A percentile compares a stretch with the other conserved stretches of the same genome.
Conservation (phyloP, 2,329 filamentous ascomycete genomes). For the Lomentospora prolificans region DNA sequence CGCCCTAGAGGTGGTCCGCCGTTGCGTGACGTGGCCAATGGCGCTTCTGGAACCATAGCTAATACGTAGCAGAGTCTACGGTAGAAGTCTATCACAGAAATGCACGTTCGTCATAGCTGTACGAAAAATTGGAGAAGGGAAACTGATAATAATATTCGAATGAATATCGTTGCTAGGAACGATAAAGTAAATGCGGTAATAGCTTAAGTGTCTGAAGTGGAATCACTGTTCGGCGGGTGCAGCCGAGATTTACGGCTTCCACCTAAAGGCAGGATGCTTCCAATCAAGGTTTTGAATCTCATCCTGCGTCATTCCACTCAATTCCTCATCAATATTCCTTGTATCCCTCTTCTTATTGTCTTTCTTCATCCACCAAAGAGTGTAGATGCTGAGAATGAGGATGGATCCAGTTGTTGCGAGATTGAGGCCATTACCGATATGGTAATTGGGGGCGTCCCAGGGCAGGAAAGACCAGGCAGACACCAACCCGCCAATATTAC, state of each 20-base stretch:
- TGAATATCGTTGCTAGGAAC: too few relatives aligned
- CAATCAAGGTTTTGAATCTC: constrained; percentile 56
- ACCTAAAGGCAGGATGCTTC: constrained; percentile 58
- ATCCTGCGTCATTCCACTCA: constrained; percentile 42
- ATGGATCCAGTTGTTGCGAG: constrained; percentile 48
- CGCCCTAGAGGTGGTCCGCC: too few relatives aligned
- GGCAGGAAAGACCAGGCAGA: constrained; percentile 56
- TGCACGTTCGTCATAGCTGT: too few relatives aligned
- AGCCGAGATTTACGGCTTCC: constrained; percentile 32
- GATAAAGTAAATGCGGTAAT: too few relatives aligned
- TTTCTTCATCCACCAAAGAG: constrained; percentile 50
- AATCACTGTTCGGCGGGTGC: too few relatives aligned
- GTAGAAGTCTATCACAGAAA: too few relatives aligned
- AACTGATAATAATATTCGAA: too few relatives aligned
- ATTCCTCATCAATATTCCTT: constrained; percentile 43
- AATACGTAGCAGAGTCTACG: too few relatives aligned
- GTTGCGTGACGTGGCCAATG: too few relatives aligned
- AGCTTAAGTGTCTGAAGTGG: too few relatives aligned
- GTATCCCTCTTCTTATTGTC: constrained; percentile 52
- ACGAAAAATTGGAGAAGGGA: too few relatives aligned
- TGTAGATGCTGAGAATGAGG: constrained; percentile 35
- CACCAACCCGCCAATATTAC: constrained; percentile 52
- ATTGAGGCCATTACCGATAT: constrained; percentile 62
- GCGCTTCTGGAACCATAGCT: too few relatives aligned
- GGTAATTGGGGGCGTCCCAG: constrained; percentile 53